These are phyloP conservation scores for Trametes elegans DNA, from an alignment of 768 basidiomycete genomes.

Conservation along the genomic window DNA sequence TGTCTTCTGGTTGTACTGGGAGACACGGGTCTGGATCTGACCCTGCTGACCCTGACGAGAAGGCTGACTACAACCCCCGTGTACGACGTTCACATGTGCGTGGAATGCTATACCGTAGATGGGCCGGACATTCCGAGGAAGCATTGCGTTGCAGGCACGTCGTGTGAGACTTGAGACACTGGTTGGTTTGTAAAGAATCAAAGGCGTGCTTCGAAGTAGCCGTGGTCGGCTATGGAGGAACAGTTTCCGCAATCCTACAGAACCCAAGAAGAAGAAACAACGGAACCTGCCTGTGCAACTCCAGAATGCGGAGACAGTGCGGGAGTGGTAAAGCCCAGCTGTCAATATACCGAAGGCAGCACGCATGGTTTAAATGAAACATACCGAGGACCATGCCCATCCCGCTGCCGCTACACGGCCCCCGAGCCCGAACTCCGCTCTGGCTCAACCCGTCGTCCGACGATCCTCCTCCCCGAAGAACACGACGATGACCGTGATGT, in stretches of 20 bases:
- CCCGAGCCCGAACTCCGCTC: not conserved
- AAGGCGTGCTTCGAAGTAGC: no score
- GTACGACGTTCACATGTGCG: slow-evolving; percentile 10
- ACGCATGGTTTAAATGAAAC: not conserved
- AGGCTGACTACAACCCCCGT: slow-evolving; percentile 7
- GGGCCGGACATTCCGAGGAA: not conserved
- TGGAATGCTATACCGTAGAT: not conserved
- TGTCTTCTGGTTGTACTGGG: not conserved
- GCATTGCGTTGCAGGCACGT: no score
- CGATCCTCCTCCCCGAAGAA: slow-evolving; percentile 23
- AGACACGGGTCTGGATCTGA: not conserved
- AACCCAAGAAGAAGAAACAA: no score
- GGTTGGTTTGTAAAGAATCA: no score
- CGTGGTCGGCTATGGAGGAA: no score
- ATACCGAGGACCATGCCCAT: not conserved
- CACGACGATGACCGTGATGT: slow-evolving; percentile 31
- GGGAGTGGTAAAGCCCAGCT: not conserved
- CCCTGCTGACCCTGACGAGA: slow-evolving; percentile 13
- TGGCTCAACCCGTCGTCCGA: not conserved
- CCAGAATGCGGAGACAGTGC: no score
- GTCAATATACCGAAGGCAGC: not conserved
- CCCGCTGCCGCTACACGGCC: not conserved
- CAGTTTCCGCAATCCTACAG: no score
- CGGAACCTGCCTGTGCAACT: no score
- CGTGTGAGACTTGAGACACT: no score